Base-by-base conservation (phyloP, 306 rosid genomes). In the Styphnolobium japonicum region DNA sequence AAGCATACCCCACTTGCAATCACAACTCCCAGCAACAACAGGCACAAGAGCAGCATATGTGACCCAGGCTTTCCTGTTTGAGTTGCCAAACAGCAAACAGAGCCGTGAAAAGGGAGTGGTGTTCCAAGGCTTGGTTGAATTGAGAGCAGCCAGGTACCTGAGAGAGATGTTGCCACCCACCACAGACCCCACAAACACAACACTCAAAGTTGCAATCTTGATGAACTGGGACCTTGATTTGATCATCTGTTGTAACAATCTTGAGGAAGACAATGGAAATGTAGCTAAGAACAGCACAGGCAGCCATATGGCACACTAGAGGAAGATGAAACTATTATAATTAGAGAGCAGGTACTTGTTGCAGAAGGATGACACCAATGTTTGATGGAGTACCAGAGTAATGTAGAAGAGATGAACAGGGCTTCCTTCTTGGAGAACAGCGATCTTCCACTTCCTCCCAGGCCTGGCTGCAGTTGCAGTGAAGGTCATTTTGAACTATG, bases 221-320 rank as follows among this genome's bases (percentile, higher is more conserved):
- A 91, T 14, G 86, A 95, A 86, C 84, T 95, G 99, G 25, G 96
- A 58, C 76, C 93, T 75, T 9, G 99, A 95, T 87, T 91, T 91
- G 80, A 95, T 82, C 84, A 85, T 84, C 87, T 95, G 99, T 48
- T 88, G 87, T 3, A 98, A 90, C 97, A 37, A 93, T 15, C 89
- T 91, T 91, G 86, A 95, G 82, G 79, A 95, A 80, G 21, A 87
- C 92, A 37, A 95, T 93, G 88, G 98, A 93, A 7, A 93, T 27
- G 73, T 95, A 93, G 87, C 99, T 95, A 79, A 95, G 93, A n/a
- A 89, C 48, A 52, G 99, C 94, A 56, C 99, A 95, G 51, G 97
- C 99, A 5, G 96, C 48, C 99, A 95, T 93, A 81, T 95, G 99
- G 57, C 99, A 95, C 97, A 95, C 93, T 86, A 98, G 71, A 95